Evolutionary conservation across 352 stramenopile species (phyloP), one percentile per base, ranked within the genome.

Genomic region (Aphanomyces stellatus): DNA sequence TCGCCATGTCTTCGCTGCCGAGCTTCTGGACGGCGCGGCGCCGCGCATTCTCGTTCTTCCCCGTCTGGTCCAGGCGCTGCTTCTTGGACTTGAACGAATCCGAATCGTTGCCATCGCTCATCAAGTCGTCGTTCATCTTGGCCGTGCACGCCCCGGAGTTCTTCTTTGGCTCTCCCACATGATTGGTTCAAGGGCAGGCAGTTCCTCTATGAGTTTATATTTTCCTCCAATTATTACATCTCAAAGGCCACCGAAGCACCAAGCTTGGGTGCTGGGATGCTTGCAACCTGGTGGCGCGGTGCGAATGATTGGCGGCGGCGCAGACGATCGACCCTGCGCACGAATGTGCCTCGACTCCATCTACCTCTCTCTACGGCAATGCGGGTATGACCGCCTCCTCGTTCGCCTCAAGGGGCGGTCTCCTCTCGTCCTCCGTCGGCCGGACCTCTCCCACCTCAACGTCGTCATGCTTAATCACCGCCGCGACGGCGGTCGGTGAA

Each of bases 21-120:
- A 67, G 46, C 60, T 67, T 67, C 46, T 67, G 37, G 11, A 67
- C 60, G n/a, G 60, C 60, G 19, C 60, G 60, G 8, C 60, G 60
- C 30, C 48, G 33, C 30, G 60, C 60, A 48, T 67, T 67, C n/a
- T 49, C 60, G 37, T 67, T 67, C 60, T 67, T 67, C 8, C 60
- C 60, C n/a, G 46, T 33, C 27, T 67, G 60, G 27, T 67, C 60
- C 15, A 67, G 11, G 25, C 60, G 60, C 28, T 33, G 19, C 49
- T 57, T 57, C 19, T 22, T 57, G 19, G 25, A 40, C 49, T 57
- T 57, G 42, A 51, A 27, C 49, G 49, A 57, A 24, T 40, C 25
- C 49, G 49, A 57, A 24, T 57, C 49, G 25, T 22, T 30, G 19
- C 11, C 46, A 19, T 53, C 49, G 25, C 33, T 24, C 49, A 57